phyloP scores from a whole-genome alignment of 495 filamentous ascomycete species.

The Tetracladium setigerum region DNA sequence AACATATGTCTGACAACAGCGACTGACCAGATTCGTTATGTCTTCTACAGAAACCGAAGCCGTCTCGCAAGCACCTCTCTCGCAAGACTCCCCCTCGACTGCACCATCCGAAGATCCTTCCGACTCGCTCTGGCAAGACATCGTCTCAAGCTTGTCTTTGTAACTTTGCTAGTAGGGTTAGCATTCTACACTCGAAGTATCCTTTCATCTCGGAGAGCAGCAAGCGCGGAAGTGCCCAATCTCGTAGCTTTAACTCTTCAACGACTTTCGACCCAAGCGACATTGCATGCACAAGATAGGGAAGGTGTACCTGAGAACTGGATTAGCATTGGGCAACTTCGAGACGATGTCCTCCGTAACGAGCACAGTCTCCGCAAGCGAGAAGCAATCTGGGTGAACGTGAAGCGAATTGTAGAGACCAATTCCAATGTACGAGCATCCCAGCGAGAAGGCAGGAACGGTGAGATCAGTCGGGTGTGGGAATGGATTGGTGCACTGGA shows the following conservation, averaged over 20 bases:
- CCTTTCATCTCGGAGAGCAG: conserved; percentile 48
- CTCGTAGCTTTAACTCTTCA: conserved; percentile 78
- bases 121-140: conserved; percentile 87
- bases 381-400: conserved; percentile 72
- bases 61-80: conserved; percentile 67
- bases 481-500: conserved; percentile 80
- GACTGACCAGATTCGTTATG: conserved; percentile 75
- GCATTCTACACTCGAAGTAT: conserved; percentile 49
- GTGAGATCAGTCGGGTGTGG: conserved; percentile 86
- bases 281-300: conserved; percentile 59
- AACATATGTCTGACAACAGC: conserved; percentile 16
- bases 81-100: conserved; percentile 79
- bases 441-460: conserved; percentile 71
- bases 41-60: conserved; percentile 60
- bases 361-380: conserved; percentile 69
- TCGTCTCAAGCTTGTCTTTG: conserved; percentile 78
- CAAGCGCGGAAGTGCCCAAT: conserved; percentile 62
- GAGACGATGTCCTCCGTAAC: conserved; percentile 82
- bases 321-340: conserved; percentile 77
- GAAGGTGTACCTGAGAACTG: conserved; percentile 57
- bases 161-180: conserved; percentile 48
- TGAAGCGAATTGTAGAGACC: conserved; percentile 75
- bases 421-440: conserved; percentile 88
- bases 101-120: conserved; percentile 82
- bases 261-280: conserved; percentile 72